Conservation (phyloP, 305 asterid species). For the Solanum hybrid region DNA sequence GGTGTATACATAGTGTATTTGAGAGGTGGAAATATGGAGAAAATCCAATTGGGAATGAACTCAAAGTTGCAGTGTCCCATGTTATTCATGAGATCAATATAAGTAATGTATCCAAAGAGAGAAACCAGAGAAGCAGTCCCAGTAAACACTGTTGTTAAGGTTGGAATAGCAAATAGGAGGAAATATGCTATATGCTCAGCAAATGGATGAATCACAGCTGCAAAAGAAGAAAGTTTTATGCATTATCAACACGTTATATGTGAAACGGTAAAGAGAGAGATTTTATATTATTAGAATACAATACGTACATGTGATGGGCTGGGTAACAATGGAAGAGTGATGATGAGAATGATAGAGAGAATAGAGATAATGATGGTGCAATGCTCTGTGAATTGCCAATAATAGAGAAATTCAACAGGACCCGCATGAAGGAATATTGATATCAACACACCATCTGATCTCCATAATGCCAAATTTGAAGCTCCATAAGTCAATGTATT, state of each 20-base stretch:
- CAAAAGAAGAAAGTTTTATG: neutral
- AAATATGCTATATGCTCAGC: constrained; percentile 55
- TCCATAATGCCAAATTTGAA: constrained; percentile 39
- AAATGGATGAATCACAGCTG: constrained; percentile 72
- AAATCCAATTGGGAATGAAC: constrained; percentile 31
- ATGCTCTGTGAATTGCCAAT: constrained; percentile 79
- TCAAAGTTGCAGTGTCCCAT: constrained; percentile 69
- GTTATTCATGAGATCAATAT: constrained; percentile 55
- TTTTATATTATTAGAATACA: constrained; percentile 8
- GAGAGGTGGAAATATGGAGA: constrained; percentile 39
- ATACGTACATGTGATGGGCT: constrained; percentile 64
- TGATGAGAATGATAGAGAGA: constrained; percentile 91
- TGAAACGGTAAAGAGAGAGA: neutral
- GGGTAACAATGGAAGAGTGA: constrained; percentile 88
- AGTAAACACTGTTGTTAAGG: constrained; percentile 22
- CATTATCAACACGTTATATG: neutral
- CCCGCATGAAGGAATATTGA: constrained; percentile 47
- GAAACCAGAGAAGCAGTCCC: constrained; percentile 31
- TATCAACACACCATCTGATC: constrained; percentile 49
- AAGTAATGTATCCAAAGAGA: constrained; percentile 34
- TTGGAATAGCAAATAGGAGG: constrained; percentile 36
- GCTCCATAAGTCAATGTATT: neutral
- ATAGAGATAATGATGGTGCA: constrained; percentile 90
- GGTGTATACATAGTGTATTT: constrained; percentile 58
- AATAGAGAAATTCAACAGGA: constrained; percentile 78